A percentile compares a stretch with the other conserved stretches of the same genome.
Evolutionary conservation across 2,329 filamentous ascomycete species (phyloP).

Genomic region (Emmonsiellopsis sp.): DNA sequence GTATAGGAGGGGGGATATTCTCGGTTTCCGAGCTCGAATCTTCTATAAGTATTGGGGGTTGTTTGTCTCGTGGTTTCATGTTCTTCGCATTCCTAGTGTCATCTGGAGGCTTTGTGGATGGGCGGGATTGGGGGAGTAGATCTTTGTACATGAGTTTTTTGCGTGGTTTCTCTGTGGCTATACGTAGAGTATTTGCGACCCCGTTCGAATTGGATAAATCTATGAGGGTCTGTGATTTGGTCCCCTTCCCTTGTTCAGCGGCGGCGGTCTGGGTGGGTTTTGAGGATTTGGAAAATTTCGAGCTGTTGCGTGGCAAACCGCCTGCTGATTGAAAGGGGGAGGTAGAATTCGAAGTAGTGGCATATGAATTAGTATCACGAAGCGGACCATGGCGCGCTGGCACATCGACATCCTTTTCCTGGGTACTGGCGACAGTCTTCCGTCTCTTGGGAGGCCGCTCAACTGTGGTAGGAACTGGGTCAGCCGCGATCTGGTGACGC

Average conservation of each 20-base stretch:
- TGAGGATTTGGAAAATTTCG: background rate
- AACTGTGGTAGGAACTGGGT: slow-evolving; percentile 1
- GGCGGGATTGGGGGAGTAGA: slow-evolving; percentile 19
- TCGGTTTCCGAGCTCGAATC: background rate
- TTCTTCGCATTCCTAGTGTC: background rate
- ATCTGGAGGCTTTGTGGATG: slow-evolving; percentile 5
- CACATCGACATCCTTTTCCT: background rate
- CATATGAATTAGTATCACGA: background rate
- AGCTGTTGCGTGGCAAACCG: background rate
- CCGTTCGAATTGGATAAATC: background rate
- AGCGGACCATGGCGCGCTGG: background rate
- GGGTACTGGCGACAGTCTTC: slow-evolving; percentile 5
- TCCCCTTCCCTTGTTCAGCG: background rate
- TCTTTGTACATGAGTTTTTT: slow-evolving; percentile 36
- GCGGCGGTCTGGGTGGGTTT: background rate
- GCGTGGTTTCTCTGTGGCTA: slow-evolving; percentile 27
- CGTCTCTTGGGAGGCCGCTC: slow-evolving; percentile 6
- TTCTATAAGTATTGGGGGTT: background rate
- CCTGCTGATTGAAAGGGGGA: background rate
- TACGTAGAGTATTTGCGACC: slow-evolving; percentile 21
- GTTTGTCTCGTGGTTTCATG: background rate
- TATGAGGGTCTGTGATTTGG: background rate
- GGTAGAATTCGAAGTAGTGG: background rate
- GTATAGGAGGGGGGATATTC: background rate
- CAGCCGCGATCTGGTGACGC: slow-evolving; percentile 6